Evolutionary conservation across 805 yeast genomes (phyloP).

Genomic region (Candida jianshihensis): DNA sequence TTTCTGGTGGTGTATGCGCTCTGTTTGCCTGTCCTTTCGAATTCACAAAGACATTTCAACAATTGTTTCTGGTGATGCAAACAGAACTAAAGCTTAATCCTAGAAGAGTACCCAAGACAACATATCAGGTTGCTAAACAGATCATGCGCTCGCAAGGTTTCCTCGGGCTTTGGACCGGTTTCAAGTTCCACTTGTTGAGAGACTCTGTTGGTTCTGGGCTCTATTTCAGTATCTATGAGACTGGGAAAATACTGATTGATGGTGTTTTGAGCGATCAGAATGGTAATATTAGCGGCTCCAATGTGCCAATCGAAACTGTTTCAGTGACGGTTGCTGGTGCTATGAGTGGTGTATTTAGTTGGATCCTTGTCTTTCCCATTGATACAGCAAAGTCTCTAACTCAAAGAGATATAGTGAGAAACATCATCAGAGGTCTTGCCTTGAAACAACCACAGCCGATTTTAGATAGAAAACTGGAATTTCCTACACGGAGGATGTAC

Average conservation of each 20-base stretch:
- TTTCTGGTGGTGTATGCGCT: conserved; percentile 61
- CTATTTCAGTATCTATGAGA: conserved; percentile 71
- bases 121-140: conserved; percentile 42
- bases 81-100: conserved; percentile 24
- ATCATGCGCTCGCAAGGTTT: conserved; percentile 55
- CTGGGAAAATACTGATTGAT: conserved; percentile 47
- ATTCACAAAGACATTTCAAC: conserved; percentile 75
- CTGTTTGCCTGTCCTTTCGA: conserved; percentile 79
- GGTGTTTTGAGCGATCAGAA: conserved; percentile 11
- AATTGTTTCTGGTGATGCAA: conserved; percentile 43
- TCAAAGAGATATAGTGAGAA: conserved; percentile 68
- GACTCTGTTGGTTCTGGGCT: conserved; percentile 68
- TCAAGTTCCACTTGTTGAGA: conserved; percentile 55
- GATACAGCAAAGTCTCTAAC: conserved; percentile 74
- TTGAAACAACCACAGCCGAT: conserved; percentile 32
- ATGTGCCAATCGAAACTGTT: conserved; percentile 28
- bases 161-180: conserved; percentile 67
- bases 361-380: conserved; percentile 72
- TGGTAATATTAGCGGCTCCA: conserved; percentile 28
- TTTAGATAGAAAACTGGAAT: conserved; percentile 25
- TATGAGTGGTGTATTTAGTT: conserved; percentile 63
- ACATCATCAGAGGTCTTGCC: conserved; percentile 50
- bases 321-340: conserved; percentile 72
- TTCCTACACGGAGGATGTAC: conserved; percentile 50
- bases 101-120: conserved; percentile 26